Percentiles rank a stretch among this genome's conserved stretches.
Conservation (phyloP, 2,329 filamentous ascomycete genomes). For the Endocalyx cinctus region DNA sequence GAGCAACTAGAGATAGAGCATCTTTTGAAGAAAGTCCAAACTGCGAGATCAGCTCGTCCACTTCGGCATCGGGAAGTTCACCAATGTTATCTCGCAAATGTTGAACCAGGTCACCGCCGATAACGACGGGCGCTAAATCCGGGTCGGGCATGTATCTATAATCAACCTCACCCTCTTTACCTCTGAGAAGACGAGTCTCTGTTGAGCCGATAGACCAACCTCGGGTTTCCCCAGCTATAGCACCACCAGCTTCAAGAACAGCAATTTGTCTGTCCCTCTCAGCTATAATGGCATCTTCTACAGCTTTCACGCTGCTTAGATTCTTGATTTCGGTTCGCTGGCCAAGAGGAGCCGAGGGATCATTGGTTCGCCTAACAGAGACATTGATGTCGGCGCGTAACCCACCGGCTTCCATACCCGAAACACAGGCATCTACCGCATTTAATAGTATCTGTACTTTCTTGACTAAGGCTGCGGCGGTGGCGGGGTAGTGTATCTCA, state of each 20-base stretch:
- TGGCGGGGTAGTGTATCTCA: constrained; percentile 79
- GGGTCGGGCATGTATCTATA: constrained; percentile 99
- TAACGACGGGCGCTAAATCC: constrained; percentile 75
- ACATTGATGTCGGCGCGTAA: constrained; percentile 94
- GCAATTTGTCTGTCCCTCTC: constrained; percentile 85
- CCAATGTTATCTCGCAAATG: constrained; percentile 62
- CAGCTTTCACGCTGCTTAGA: constrained; percentile 85
- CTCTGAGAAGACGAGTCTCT: constrained; percentile 75
- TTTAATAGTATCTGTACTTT: constrained; percentile 81
- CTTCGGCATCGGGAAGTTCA: constrained; percentile 64
- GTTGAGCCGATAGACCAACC: constrained; percentile 86
- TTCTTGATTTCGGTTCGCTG: constrained; percentile 98
- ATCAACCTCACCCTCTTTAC: constrained; percentile 95
- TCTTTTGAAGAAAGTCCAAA: constrained; percentile 77
- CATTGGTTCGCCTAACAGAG: constrained; percentile 64
- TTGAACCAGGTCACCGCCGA: constrained; percentile 65
- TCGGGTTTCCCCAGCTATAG: constrained; percentile 79
- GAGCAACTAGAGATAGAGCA: constrained; percentile 69
- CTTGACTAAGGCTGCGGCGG: constrained; percentile 80
- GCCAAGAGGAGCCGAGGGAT: constrained; percentile 51
- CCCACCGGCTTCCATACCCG: constrained; percentile 90
- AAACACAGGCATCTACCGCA: constrained; percentile 77
- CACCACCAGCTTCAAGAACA: constrained; percentile 70
- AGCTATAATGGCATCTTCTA: constrained; percentile 89
- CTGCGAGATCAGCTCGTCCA: constrained; percentile 55